Conservation (phyloP, 1,139 yeast species). For the Hansenula lynferdii region DNA sequence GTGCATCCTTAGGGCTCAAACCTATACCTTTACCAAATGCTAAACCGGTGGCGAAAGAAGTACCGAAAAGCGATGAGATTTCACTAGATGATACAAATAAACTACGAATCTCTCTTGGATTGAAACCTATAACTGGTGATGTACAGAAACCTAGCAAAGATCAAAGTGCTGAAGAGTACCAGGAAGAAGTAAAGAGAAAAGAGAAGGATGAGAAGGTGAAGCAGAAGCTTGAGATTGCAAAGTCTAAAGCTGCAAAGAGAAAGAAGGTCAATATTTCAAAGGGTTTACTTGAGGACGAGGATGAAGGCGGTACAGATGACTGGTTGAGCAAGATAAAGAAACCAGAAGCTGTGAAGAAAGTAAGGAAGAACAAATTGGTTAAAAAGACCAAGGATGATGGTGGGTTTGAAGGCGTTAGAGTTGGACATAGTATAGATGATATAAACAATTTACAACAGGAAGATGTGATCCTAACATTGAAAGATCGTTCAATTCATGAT, state of each 20-base stretch:
- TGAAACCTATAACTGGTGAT: constrained; percentile 28
- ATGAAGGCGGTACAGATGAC: constrained; percentile 32
- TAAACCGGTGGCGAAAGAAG: not conserved
- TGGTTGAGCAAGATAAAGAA: constrained; percentile 33
- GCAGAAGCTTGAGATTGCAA: constrained; percentile 20
- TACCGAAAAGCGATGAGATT: constrained; percentile 14
- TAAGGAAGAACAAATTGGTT: constrained; percentile 12
- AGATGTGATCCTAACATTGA: constrained; percentile 59
- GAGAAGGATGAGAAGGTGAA: constrained; percentile 16
- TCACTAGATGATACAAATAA: constrained; percentile 34
- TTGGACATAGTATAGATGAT: constrained; percentile 42
- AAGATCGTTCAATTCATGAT: constrained; percentile 51
- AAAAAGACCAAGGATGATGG: constrained; percentile 14
- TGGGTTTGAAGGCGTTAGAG: constrained; percentile 35
- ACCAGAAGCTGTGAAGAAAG: constrained; percentile 10
- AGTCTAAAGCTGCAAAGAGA: constrained; percentile 18
- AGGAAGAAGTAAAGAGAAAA: constrained; percentile 2
- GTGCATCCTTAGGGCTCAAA: constrained; percentile 44
- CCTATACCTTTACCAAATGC: constrained; percentile 30
- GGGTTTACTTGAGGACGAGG: constrained; percentile 19
- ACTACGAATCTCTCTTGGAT: constrained; percentile 31
- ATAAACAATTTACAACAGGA: constrained; percentile 30
- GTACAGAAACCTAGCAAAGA: too few relatives aligned
- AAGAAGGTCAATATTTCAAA: constrained; percentile 20
- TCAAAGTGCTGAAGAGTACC: constrained; percentile 21